A percentile compares a stretch with the other conserved stretches of the same genome.
Evolutionary conservation across 176 grass and related monocot genomes (phyloP).

Genomic region (Areca catechu): DNA sequence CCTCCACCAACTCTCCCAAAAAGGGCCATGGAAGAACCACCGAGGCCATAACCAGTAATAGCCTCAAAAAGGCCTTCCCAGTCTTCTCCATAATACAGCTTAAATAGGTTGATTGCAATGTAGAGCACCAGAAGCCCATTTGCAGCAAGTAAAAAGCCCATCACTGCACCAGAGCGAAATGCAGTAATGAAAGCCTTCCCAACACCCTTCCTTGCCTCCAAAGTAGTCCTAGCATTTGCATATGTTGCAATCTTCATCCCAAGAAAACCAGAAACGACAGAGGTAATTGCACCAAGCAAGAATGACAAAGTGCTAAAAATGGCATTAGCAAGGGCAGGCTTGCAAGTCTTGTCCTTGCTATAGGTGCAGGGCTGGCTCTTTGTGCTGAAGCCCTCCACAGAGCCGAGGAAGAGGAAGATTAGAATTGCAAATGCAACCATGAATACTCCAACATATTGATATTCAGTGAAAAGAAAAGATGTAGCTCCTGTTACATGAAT

Average conservation of each 20-base stretch:
- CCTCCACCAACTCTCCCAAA: conserved; percentile 61
- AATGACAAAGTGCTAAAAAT: conserved; percentile 15
- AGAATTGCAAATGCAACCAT: conserved; percentile 40
- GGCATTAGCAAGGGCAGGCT: conserved; percentile 20
- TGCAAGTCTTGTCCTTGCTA: conserved; percentile 17
- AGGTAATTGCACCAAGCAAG: conserved; percentile 19
- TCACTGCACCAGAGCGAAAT: conserved; percentile 63
- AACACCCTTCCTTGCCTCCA: conserved; percentile 53
- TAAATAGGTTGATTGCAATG: conserved; percentile 57
- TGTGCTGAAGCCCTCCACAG: conserved; percentile 45
- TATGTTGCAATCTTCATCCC: conserved; percentile 26
- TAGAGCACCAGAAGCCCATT: conserved; percentile 57
- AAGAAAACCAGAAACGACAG: conserved; percentile 19
- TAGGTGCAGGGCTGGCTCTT: conserved; percentile 48
- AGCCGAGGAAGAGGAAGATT: conserved; percentile 60
- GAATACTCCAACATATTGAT: conserved; percentile 52
- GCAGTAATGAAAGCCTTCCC: conserved; percentile 56
- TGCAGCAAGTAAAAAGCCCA: conserved; percentile 58
- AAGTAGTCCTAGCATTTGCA: conserved; percentile 21
- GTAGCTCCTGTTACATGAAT: conserved; percentile 36
- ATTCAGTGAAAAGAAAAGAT: conserved; percentile 57
- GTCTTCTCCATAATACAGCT: conserved; percentile 55
- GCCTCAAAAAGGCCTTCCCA: conserved; percentile 68
- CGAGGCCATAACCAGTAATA: conserved; percentile 65
- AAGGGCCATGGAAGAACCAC: conserved; percentile 61